Evolutionary conservation across 2,329 filamentous ascomycete genomes (phyloP).

Genomic region (Xylaria sp.): DNA sequence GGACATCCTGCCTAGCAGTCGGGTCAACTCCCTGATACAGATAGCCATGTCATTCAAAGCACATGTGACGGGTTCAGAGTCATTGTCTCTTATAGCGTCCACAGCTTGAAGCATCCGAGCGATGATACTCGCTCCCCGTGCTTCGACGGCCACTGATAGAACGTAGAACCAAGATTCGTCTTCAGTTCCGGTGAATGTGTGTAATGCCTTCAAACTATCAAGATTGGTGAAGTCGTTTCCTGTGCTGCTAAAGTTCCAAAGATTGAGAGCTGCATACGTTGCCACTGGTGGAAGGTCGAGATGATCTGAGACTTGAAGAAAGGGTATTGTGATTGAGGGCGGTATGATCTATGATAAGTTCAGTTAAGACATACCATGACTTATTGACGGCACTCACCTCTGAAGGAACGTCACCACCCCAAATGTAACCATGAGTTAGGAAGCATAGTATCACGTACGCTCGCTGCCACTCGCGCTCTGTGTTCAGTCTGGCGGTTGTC

Average conservation of each 20-base stretch:
- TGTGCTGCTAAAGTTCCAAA: conserved; percentile 81
- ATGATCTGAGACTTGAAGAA: conserved; percentile 75
- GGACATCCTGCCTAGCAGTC: conserved; percentile 83
- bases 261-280: conserved; percentile 86
- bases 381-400: conserved; percentile 65
- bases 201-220: conserved; percentile 75
- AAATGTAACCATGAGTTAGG: conserved; percentile 83
- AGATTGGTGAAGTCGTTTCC: conserved; percentile 69
- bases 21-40: conserved; percentile 75
- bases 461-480: conserved; percentile 73
- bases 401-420: conserved; percentile 80
- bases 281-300: conserved; percentile 87
- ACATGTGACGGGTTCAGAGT: conserved; percentile 69
- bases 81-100: conserved; percentile 69
- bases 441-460: conserved; percentile 76
- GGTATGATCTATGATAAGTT: conserved; percentile 67
- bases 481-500: conserved; percentile 65
- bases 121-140: conserved; percentile 74
- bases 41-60: conserved; percentile 73
- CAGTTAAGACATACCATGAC: not conserved
- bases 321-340: conserved; percentile 79
- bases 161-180: conserved; percentile 97
- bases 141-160: conserved; percentile 90
- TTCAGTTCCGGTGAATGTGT: conserved; percentile 87
- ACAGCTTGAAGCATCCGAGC: conserved; percentile 83